Percentiles rank a stretch among this genome's conserved stretches.
Evolutionary conservation across 306 rosid genomes (phyloP).

Genomic region (Vicia sativa): DNA sequence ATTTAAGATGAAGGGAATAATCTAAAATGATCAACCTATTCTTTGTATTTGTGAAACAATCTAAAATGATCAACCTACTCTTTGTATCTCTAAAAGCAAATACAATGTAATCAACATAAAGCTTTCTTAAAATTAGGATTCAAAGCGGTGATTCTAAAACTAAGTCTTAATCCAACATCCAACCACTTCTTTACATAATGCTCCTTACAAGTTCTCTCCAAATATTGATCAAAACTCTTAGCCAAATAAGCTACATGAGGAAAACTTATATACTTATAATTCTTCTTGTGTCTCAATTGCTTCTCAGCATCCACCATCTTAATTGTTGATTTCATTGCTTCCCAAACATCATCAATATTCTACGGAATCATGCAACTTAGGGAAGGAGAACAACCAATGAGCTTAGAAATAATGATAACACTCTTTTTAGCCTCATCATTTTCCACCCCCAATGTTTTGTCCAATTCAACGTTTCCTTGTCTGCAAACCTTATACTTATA

Average conservation of each 20-base stretch:
- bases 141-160: slow-evolving; percentile 64
- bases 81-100: slow-evolving; percentile 46
- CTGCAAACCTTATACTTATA: slow-evolving; percentile 71
- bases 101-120: slow-evolving; percentile 45
- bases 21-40: slow-evolving; percentile 48
- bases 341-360: slow-evolving; percentile 66
- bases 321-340: slow-evolving; percentile 59
- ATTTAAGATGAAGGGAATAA: no score
- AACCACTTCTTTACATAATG: slow-evolving; percentile 57
- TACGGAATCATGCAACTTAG: slow-evolving; percentile 79
- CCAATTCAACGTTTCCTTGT: slow-evolving; percentile 56
- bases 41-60: slow-evolving; percentile 31
- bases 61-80: slow-evolving; percentile 48
- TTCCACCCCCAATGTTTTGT: slow-evolving; percentile 43
- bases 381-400: slow-evolving; percentile 80
- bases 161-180: slow-evolving; percentile 62
- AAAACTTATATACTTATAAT: slow-evolving; percentile 72
- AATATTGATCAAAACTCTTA: slow-evolving; percentile 69
- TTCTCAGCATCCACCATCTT: slow-evolving; percentile 57
- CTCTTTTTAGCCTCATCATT: slow-evolving; percentile 46
- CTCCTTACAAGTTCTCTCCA: slow-evolving; percentile 63
- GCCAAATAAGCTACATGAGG: slow-evolving; percentile 81
- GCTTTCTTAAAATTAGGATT: slow-evolving; percentile 62
- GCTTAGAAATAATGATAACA: slow-evolving; percentile 70
- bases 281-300: slow-evolving; percentile 65